These are phyloP conservation scores for Boletellus ananiceps DNA, from an alignment of 768 basidiomycete genomes.

Conservation along the genomic window DNA sequence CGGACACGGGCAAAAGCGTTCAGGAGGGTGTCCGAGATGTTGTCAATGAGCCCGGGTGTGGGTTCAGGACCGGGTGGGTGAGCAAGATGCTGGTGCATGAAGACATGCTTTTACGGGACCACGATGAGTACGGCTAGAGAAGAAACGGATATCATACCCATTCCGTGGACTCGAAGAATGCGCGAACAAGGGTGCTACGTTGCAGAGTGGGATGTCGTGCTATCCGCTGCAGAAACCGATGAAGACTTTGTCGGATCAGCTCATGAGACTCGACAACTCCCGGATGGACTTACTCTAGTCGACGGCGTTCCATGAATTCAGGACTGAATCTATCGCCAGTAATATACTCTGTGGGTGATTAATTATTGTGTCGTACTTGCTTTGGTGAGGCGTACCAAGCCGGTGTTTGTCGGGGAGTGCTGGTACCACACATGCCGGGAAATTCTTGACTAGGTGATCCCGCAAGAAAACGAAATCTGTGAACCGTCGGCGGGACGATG, in stretches of 20 bases:
- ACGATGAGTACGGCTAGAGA: constrained; percentile 3
- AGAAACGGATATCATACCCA: constrained; percentile 59
- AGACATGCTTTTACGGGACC: constrained; percentile 63
- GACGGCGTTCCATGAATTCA: constrained; percentile 93
- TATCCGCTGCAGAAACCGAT: constrained; percentile 87
- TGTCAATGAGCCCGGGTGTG: constrained; percentile 81
- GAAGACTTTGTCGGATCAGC: constrained; percentile 51
- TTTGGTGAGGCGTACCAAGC: constrained; percentile 57
- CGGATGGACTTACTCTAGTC: constrained; percentile 65
- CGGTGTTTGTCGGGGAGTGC: constrained; percentile 96
- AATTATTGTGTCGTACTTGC: background rate
- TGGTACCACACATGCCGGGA: constrained; percentile 97
- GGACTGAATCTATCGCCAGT: constrained; percentile 96
- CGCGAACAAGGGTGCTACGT: constrained; percentile 83
- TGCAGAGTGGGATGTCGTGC: constrained; percentile 93
- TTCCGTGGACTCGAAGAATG: constrained; percentile 97
- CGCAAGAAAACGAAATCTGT: constrained; percentile 96
- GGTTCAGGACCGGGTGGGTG: constrained; percentile 87
- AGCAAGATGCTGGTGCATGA: constrained; percentile 94
- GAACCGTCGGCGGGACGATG: constrained; percentile 82
- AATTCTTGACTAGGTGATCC: constrained; percentile 83
- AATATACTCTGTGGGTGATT: constrained; percentile 70
- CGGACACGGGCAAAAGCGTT: constrained; percentile 95
- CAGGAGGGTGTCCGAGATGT: constrained; percentile 90
- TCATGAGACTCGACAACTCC: background rate